Evolutionary conservation across 2,329 filamentous ascomycete genomes (phyloP).

Genomic region (Herpotrichia juniperi): DNA sequence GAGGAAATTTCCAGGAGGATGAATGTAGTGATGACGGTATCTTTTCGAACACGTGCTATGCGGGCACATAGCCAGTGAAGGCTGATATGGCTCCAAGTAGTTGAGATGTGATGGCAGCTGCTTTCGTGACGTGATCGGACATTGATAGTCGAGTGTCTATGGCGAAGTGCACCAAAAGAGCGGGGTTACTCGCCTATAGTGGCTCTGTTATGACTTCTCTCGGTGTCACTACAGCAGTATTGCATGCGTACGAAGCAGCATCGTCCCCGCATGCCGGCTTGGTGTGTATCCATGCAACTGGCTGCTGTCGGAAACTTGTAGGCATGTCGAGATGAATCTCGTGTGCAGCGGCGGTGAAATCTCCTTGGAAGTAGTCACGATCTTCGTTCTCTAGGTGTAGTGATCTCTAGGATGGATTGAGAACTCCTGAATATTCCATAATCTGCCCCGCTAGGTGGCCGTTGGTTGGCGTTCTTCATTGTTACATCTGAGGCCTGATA

Average conservation of each 20-base stretch:
- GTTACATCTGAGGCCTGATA: no score
- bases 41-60: neutral
- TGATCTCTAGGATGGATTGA: no score
- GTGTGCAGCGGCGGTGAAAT: neutral
- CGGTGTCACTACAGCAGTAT: neutral
- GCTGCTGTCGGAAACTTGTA: neutral
- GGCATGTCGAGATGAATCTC: neutral
- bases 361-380: no score
- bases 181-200: neutral
- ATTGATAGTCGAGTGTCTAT: neutral
- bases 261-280: neutral
- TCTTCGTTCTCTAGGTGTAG: no score
- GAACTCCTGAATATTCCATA: no score
- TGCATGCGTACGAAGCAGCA: neutral
- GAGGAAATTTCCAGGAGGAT: neutral
- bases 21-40: neutral
- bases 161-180: neutral
- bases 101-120: neutral
- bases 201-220: neutral
- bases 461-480: no score
- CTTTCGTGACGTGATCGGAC: neutral
- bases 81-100: neutral
- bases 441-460: no score
- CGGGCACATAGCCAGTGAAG: neutral
- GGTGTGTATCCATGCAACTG: neutral